Conservation (phyloP, 2,329 filamentous ascomycete genomes). For the Epichloe uncinata region DNA sequence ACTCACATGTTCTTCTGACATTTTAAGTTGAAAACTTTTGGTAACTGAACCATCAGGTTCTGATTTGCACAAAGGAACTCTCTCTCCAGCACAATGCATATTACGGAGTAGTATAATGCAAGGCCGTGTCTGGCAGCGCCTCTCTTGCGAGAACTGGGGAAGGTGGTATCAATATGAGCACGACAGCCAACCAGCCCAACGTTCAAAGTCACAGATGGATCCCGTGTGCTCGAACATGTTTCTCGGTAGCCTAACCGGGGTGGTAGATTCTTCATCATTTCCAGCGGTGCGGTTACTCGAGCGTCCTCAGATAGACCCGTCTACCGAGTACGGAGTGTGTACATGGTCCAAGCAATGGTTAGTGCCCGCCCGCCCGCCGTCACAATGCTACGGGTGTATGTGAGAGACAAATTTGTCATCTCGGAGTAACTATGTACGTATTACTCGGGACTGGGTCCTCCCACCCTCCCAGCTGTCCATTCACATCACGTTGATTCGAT, state of each 20-base stretch:
- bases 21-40: neutral
- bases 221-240: constrained; percentile 1
- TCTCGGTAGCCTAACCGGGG: constrained; percentile 4
- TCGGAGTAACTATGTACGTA: neutral
- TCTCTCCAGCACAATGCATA: neutral
- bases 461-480: neutral
- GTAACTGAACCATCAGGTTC: neutral
- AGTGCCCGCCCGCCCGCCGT: neutral
- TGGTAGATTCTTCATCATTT: constrained; percentile 2
- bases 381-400: neutral
- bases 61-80: neutral
- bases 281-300: neutral
- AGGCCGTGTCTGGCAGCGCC: neutral
- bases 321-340: neutral
- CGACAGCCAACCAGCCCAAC: neutral
- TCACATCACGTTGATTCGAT: neutral
- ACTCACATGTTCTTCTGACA: neutral
- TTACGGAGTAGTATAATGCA: neutral
- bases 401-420: neutral
- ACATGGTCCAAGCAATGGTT: neutral
- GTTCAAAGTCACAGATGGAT: neutral
- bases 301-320: neutral
- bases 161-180: neutral
- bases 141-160: neutral
- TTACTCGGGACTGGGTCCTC: no score